Percentiles rank a stretch among this genome's conserved stretches.
These are phyloP conservation scores for Phytopythium aichiense DNA, from an alignment of 352 stramenopile species.

Conservation along the genomic window DNA sequence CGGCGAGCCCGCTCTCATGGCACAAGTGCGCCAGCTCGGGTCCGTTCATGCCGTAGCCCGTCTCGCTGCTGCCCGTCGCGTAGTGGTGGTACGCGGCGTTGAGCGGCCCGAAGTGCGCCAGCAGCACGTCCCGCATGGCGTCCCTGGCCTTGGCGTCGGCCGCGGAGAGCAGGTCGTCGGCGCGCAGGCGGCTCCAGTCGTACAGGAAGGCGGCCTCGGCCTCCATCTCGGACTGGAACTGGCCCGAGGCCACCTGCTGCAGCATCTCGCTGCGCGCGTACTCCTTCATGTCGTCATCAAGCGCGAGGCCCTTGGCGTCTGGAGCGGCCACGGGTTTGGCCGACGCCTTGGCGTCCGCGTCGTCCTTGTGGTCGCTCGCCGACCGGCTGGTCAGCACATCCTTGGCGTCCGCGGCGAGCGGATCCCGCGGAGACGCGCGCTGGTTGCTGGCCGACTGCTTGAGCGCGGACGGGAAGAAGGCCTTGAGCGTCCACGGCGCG, in stretches of 20 bases:
- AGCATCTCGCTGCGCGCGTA: constrained; percentile 68
- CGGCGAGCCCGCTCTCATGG: constrained; percentile 57
- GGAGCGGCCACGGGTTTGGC: constrained; percentile 11
- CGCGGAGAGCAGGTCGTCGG: constrained; percentile 44
- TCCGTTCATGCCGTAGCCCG: constrained; percentile 60
- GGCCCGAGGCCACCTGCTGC: constrained; percentile 70
- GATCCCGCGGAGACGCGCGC: not conserved
- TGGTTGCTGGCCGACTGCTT: constrained; percentile 7
- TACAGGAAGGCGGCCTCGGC: constrained; percentile 78
- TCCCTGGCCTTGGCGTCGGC: constrained; percentile 41
- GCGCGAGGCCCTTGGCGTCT: constrained; percentile 21
- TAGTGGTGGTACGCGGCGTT: constrained; percentile 79
- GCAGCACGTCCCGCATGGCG: constrained; percentile 49
- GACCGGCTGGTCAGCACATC: not conserved
- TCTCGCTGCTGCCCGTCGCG: constrained; percentile 55
- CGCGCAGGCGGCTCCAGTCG: constrained; percentile 55
- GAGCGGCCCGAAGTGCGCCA: constrained; percentile 44
- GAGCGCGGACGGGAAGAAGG: constrained; percentile 44
- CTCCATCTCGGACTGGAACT: constrained; percentile 79
- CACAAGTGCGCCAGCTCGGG: constrained; percentile 68
- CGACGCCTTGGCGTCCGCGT: constrained; percentile 7
- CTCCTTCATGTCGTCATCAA: constrained; percentile 47
- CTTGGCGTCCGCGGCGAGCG: constrained; percentile 2
- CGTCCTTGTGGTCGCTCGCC: not conserved
- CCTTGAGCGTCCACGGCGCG: constrained; percentile 48